Base-by-base conservation (phyloP, 2,329 filamentous ascomycete species). In the Parafenestella ontariensis region DNA sequence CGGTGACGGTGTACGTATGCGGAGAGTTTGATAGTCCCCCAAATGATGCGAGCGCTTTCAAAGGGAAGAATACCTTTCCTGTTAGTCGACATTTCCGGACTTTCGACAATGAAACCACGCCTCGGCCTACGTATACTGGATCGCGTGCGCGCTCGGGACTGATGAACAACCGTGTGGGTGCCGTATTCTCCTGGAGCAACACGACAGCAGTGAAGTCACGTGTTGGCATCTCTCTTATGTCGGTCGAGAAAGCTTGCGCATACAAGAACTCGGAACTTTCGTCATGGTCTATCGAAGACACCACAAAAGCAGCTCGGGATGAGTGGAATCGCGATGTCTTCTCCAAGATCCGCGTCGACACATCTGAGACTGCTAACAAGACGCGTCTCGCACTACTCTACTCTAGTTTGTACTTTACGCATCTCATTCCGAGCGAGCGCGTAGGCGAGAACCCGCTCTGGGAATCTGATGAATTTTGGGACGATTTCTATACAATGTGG, bases 401-500 rank as follows among this genome's bases (percentile, higher is more conserved):
- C 46, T 75, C 72, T 2, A 68, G 65, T 10, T 51, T 74, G 29
- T 75, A 74, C 54, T 74, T 74, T 47, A 74, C 70, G 69, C 71
- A 75, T 39, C 66, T 75, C 5, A 74, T 75, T 20, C 72, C 72
- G 0, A 73, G 68, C 37, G 70, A 75, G 54, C 68, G 72, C 2
- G 50, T 71, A 3, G 87, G 87, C 0, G 89, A 91, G 67, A 91
- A 91, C 47, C 87, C 87, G 1, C 69, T 88, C 0, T 91, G 88
- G 87, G 67, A 84, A 3, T 87, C 83, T 24, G 79, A 79, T 5
- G 88, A 90, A 70, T 88, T 88, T 0, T 74, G 66, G 67, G 89
- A 91, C 70, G 89, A 87, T 1, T 90, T 87, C 53, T 91, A 90
- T 68, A 89, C 88, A 56, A 85, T 90, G 26, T 91, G 89, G 89